Evolutionary conservation across 768 basidiomycete genomes (phyloP).

Genomic region (Lactarius sanguifluus): DNA sequence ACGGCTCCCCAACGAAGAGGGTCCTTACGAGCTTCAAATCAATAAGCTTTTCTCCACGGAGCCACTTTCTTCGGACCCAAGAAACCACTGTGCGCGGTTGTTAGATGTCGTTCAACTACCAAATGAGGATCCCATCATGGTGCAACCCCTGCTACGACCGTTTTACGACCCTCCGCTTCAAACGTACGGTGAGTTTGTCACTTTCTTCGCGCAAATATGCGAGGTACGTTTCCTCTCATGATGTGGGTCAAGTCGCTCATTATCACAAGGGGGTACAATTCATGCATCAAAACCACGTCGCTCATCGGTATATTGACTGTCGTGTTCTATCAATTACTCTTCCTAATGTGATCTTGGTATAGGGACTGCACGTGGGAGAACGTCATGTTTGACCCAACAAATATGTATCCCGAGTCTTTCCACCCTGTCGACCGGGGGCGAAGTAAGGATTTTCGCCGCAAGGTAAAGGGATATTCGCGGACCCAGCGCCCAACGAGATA

Average conservation of each 20-base stretch:
- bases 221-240: slow-evolving; percentile 34
- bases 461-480: slow-evolving; percentile 28
- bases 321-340: neutral
- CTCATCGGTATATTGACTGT: slow-evolving; percentile 22
- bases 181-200: slow-evolving; percentile 40
- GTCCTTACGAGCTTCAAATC: slow-evolving; percentile 18
- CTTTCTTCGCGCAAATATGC: slow-evolving; percentile 38
- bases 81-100: slow-evolving; percentile 33
- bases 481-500: slow-evolving; percentile 33
- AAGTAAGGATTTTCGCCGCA: slow-evolving; percentile 11
- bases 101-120: slow-evolving; percentile 32
- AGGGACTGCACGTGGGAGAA: slow-evolving; percentile 19
- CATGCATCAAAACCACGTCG: slow-evolving; percentile 25
- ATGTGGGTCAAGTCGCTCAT: neutral
- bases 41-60: slow-evolving; percentile 22
- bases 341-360: neutral
- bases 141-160: slow-evolving; percentile 37
- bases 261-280: slow-evolving; percentile 15
- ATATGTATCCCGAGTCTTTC: slow-evolving; percentile 24
- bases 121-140: slow-evolving; percentile 32
- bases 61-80: slow-evolving; percentile 30
- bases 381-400: slow-evolving; percentile 24
- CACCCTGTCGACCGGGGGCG: slow-evolving; percentile 1
- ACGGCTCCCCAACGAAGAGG: neutral
- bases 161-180: slow-evolving; percentile 35